Evolutionary conservation across 2,329 filamentous ascomycete species (phyloP).

Genomic region (Chrysosporium keratinophilum): DNA sequence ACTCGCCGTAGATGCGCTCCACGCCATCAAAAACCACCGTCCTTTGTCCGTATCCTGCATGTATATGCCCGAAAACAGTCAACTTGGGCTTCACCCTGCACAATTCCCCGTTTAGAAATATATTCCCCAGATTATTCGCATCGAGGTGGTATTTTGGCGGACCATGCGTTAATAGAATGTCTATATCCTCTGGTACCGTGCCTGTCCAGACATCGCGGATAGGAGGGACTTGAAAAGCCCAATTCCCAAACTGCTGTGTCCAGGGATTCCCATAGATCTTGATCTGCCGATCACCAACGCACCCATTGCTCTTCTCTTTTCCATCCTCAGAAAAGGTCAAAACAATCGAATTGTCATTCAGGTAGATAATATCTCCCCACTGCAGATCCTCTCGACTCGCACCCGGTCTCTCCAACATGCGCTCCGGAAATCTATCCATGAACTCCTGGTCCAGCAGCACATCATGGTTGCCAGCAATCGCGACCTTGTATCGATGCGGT

Average conservation of each 20-base stretch:
- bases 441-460: constrained; percentile 20
- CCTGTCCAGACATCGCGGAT: constrained; percentile 19
- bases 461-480: constrained; percentile 42
- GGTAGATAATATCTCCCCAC: constrained; percentile 18
- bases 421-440: constrained; percentile 14
- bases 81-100: constrained; percentile 18
- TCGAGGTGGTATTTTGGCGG: constrained; percentile 19
- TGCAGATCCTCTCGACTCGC: constrained; percentile 16
- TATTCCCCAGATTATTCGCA: constrained; percentile 17
- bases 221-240: constrained; percentile 20
- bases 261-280: constrained; percentile 19
- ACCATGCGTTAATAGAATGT: constrained; percentile 21
- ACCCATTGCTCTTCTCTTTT: neutral
- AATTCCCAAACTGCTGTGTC: constrained; percentile 19
- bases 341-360: constrained; percentile 16
- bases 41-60: constrained; percentile 17
- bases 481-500: constrained; percentile 37
- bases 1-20: neutral
- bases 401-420: constrained; percentile 8
- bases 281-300: neutral
- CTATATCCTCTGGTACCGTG: constrained; percentile 17
- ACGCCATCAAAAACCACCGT: constrained; percentile 12
- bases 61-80: constrained; percentile 23
- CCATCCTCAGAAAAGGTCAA: constrained; percentile 14
- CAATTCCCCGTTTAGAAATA: constrained; percentile 19